Base-by-base conservation (phyloP, 148 eudicot genomes). In the Selenicereus undatus region DNA sequence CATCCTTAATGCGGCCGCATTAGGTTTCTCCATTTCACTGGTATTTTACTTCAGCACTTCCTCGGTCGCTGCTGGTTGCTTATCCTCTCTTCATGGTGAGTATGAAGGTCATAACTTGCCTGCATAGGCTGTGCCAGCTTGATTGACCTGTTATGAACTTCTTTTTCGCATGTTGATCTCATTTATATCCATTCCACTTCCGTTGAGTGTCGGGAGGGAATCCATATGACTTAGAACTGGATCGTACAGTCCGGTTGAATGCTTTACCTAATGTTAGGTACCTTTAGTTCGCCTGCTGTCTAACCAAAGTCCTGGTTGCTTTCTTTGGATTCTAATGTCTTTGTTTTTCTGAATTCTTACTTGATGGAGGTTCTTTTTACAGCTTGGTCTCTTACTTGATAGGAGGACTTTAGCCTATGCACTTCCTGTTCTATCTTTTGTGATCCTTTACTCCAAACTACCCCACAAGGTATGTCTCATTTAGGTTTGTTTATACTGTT, bases 31-130 rank as follows among this genome's bases (percentile, higher is more conserved):
- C 98, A 78, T 90, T 93, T 84, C 90, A 95, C 83, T 95, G 98
- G 99, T 95, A 95, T 87, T 95, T 93, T 83, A 93, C 97, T 81
- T 95, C 99, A 72, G 98, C 99, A 35, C 95, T 95, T 82, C 99
- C 99, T 72, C 92, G 99, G 50, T 91, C 97, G 8, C 85, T 95
- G 85, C 93, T 95, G 82, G 91, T 86, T 85, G 99, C 97, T 58
- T 95, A 95, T 88, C 99, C 97, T 71, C 98, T 95, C 26, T 92
- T 85, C 82, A 75, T 86, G 93, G 99, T 95, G 89, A 87, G 99
- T 88, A 43, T 75, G 51, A 21, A 83, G 68, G 22, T 74, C 7
- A 17, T 54, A 10, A 39, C 51, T 54, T 9, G 39, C 39, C 26
- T 32, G 39, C 68, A 43, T n/a, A 32, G 24, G 50, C 29, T 43